A percentile compares a stretch with the other conserved stretches of the same genome.
Evolutionary conservation across 768 basidiomycete genomes (phyloP).

Genomic region (Collybiopsis luxurians): DNA sequence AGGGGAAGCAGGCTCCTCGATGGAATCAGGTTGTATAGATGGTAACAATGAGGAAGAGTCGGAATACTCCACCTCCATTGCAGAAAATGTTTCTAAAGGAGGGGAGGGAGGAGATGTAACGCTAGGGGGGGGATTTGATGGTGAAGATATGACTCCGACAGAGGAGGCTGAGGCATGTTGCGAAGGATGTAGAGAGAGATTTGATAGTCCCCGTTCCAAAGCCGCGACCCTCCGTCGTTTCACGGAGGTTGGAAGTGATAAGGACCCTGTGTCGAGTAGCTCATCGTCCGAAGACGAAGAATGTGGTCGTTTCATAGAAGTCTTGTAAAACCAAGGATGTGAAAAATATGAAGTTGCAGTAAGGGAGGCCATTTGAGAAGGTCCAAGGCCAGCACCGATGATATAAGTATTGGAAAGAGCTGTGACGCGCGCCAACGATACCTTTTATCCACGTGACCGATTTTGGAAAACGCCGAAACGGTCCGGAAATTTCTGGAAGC

Average conservation of each 20-base stretch:
- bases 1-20: conserved; percentile 17
- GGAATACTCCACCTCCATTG: conserved; percentile 5
- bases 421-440: not conserved
- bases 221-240: conserved; percentile 3
- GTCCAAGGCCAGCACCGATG: not conserved
- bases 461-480: no score
- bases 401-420: not conserved
- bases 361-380: not conserved
- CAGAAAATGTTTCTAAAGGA: not conserved
- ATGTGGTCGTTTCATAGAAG: conserved; percentile 40
- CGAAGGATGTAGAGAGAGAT: conserved; percentile 1
- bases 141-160: not conserved
- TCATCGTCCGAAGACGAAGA: conserved; percentile 20
- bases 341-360: conserved; percentile 23
- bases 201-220: conserved; percentile 5
- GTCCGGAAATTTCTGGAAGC: not conserved
- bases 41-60: conserved; percentile 1
- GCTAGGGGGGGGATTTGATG: not conserved
- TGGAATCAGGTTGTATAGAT: conserved; percentile 3
- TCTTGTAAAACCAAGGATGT: conserved; percentile 43
- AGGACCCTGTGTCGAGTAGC: not conserved
- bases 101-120: not conserved
- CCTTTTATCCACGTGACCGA: not conserved
- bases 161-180: not conserved
- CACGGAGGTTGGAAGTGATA: not conserved